Evolutionary conservation across 176 grass and related monocot genomes (phyloP), one percentile per base, ranked within the genome.

Genomic region (Aegilops umbellulata): DNA sequence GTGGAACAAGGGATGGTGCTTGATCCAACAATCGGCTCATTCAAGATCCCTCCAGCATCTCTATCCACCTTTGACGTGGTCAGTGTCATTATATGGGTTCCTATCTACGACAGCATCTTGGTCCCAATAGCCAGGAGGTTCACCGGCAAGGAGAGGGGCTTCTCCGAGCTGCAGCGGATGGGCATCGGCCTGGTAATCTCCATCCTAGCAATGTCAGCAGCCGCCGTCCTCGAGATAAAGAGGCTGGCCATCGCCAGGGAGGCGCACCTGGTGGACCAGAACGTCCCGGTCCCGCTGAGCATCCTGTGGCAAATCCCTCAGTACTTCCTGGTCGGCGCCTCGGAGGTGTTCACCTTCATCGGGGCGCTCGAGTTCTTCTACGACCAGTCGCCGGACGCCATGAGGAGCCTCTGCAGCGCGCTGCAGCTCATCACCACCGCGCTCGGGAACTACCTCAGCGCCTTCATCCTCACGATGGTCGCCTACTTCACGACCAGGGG

Each of bases 1-100:
- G 94, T 97, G 63, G 94, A 97, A 64, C 94, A 97, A 87, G 94
- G 94, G 46, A 97, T 94, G 89, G 88, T 94, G 77, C 90, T 97
- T 39, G 92, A 97, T 67, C 65, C 94, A 69, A 90, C 92, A 14
- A 55, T 94, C 16, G 90, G 87, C 12, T 94, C 94, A 55, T 97
- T 97, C 83, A 97, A 87, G 25, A 83, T 97, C 63, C 94, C 94
- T 32, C 94, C 94, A 29, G 94, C 94, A 36, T 97, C 94, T 44
- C 90, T 97, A 24, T 97, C 94, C 32, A 94, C 92, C 24, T 94
- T 94, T 83, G 94, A 97, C 30, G 92, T 94, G 25, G 67, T 97
- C 25, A 97, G 92, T 16, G 90, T 97, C 62, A 92, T 94, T 71
- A 25, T 97, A 64, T 94, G 94, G 88, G 94, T 97, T 19, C 90